A percentile compares a stretch with the other conserved stretches of the same genome.
These are phyloP conservation scores for Gossypium gossypioides DNA, from an alignment of 441 rosid species.

Conservation along the genomic window DNA sequence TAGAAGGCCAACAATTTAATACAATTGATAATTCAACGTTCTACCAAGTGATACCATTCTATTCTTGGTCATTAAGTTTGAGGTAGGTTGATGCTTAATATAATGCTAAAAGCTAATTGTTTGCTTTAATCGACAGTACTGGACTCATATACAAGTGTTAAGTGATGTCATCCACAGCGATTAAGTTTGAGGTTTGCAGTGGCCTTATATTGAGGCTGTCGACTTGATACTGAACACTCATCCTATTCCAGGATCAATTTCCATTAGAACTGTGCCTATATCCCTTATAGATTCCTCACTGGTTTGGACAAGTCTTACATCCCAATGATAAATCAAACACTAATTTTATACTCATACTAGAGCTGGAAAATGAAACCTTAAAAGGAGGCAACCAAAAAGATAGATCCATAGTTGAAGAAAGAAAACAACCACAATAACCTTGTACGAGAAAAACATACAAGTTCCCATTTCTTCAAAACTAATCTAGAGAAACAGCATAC, in stretches of 20 bases:
- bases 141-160: not conserved
- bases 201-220: not conserved
- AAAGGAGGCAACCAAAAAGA: not conserved
- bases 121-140: not conserved
- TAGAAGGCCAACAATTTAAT: not conserved
- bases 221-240: not conserved
- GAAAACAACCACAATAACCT: not conserved
- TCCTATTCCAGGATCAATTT: not conserved
- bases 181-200: not conserved
- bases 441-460: not conserved
- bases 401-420: not conserved
- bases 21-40: not conserved
- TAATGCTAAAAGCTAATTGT: not conserved
- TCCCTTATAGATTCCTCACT: not conserved
- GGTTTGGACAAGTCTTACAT: not conserved
- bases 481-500: slow-evolving; percentile 23
- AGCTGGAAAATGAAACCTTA: not conserved
- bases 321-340: not conserved
- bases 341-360: not conserved
- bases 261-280: not conserved
- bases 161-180: not conserved
- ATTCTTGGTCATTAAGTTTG: not conserved
- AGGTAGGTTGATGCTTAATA: not conserved
- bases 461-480: not conserved
- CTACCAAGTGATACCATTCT: not conserved